phyloP scores from a whole-genome alignment of 495 filamentous ascomycete genomes.

The Neurospora terricola region DNA sequence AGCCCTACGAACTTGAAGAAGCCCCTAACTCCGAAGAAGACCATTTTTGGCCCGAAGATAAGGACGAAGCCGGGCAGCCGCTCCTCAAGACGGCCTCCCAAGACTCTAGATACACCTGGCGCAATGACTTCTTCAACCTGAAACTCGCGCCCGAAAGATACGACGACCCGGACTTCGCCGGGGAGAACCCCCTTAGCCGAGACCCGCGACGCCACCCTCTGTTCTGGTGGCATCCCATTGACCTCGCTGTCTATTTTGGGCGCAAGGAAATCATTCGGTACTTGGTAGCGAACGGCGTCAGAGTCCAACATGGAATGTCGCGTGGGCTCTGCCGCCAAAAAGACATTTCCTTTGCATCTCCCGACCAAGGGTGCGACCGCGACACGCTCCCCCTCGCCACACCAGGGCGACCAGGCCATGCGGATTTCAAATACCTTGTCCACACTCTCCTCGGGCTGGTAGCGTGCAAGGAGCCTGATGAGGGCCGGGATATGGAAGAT shows the following conservation, averaged over 20 bases:
- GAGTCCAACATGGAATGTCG: neutral
- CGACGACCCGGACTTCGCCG: neutral
- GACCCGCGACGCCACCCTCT: neutral
- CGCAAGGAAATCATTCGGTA: neutral
- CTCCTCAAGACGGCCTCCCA: neutral
- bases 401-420: neutral
- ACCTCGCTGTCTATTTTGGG: neutral
- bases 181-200: neutral
- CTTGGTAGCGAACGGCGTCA: neutral
- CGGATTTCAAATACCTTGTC: neutral
- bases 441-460: neutral
- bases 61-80: neutral
- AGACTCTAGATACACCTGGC: neutral
- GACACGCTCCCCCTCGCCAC: neutral
- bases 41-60: neutral
- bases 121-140: neutral
- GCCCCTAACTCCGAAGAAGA: neutral
- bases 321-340: neutral
- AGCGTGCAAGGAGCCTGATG: neutral
- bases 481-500: neutral
- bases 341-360: neutral
- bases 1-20: neutral
- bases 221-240: constrained; percentile 1
- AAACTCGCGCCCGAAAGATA: neutral
- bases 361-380: neutral